Percentiles rank a stretch among this genome's conserved stretches.
Conservation (phyloP, 164 flowering plant species). For the Berberis thunbergii region DNA sequence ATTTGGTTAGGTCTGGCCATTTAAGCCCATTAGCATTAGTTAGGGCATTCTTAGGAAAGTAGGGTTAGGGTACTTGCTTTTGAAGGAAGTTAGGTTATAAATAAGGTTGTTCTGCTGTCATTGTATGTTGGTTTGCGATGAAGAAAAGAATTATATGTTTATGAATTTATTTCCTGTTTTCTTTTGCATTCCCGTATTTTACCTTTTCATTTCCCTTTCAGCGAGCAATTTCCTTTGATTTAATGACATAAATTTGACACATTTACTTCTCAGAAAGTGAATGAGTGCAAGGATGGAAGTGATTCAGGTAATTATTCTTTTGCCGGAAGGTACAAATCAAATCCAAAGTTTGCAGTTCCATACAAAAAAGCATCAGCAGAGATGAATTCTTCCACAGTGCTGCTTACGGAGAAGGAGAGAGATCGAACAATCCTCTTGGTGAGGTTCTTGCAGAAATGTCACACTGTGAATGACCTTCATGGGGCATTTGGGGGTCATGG, state of each 20-base stretch:
- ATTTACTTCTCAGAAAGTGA: neutral
- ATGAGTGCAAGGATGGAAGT: neutral
- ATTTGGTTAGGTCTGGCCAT: too few species aligned
- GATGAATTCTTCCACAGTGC: neutral
- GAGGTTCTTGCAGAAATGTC: conserved; percentile 18
- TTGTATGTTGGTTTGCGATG: too few species aligned
- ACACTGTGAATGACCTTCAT: neutral
- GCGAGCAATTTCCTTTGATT: too few species aligned
- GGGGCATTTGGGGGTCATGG: conserved; percentile 19
- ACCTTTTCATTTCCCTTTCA: too few species aligned
- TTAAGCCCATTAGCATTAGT: too few species aligned
- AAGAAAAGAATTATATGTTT: too few species aligned
- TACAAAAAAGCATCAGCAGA: conserved; percentile 6
- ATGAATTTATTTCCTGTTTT: too few species aligned
- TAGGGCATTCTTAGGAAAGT: too few species aligned
- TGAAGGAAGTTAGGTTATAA: too few species aligned
- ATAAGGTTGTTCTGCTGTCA: too few species aligned
- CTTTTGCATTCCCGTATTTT: too few species aligned
- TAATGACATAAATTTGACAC: neutral
- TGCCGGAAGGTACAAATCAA: conserved; percentile 6
- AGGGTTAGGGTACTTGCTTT: too few species aligned
- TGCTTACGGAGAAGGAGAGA: conserved; percentile 7
- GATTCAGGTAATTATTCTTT: conserved; percentile 7
- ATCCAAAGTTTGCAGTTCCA: conserved; percentile 2
- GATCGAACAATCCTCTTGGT: conserved; percentile 17